These are phyloP conservation scores for Rhazya stricta DNA, from an alignment of 257 asterid genomes.

Conservation along the genomic window DNA sequence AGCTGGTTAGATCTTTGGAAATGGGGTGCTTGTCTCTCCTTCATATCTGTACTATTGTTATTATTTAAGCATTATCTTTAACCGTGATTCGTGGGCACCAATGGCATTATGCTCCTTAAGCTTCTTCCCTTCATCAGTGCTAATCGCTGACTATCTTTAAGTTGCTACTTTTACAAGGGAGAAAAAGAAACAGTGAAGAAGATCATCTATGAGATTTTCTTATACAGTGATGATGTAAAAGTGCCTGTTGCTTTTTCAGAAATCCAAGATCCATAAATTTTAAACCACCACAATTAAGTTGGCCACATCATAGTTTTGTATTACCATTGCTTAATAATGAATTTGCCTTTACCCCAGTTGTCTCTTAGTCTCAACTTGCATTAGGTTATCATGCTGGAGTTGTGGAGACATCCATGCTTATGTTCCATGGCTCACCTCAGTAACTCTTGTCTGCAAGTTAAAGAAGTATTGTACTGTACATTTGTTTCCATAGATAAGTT, in stretches of 20 bases:
- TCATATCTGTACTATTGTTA: background rate
- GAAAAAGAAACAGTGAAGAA: background rate
- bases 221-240: no score
- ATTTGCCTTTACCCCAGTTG: background rate
- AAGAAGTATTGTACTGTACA: no score
- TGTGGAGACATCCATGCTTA: conserved; percentile 13
- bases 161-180: background rate
- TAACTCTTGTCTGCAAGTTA: background rate
- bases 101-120: background rate
- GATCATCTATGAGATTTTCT: no score
- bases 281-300: background rate
- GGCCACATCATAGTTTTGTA: background rate
- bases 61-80: background rate
- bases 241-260: background rate
- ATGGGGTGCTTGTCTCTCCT: background rate
- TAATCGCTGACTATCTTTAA: background rate
- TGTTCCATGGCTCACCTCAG: conserved; percentile 4
- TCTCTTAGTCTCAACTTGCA: conserved; percentile 4
- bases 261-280: background rate
- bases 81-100: background rate
- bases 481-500: background rate
- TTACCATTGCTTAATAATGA: background rate
- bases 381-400: conserved; percentile 7
- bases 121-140: background rate
- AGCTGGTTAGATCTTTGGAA: background rate